Base-by-base conservation (phyloP, 176 grass and related monocot genomes). In the Microstegium vimineum region DNA sequence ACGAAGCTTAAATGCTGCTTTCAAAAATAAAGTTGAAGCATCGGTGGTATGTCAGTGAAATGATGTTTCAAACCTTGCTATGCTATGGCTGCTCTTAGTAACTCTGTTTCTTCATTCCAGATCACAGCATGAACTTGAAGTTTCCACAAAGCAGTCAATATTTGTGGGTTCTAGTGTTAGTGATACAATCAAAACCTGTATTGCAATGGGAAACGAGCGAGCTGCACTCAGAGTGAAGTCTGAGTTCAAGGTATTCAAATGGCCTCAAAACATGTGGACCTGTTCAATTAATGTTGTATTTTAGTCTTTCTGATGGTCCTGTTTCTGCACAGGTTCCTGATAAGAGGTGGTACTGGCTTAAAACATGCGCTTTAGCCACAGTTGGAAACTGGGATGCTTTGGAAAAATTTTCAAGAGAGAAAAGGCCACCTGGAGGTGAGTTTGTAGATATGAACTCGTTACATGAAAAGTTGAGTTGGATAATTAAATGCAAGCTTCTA, bases 281-380 rank as follows among this genome's bases (percentile, higher is more conserved):
- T 83, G 27, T 32, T 73, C 49, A 30, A 52, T 89, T 51, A 77
- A 36, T 66, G 17, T 67, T 82, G 20, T 33, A 28, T 74, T 73
- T 18, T 78, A 11, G 22, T 62, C 26, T 79, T 68, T 82, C 63
- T 86, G 33, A 73, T 45, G 18, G 32, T 30, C 23, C n/a, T 84
- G 52, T 41, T 57, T 73, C 68, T 82, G 67, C 80, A 30, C 51
- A 99, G 96, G 91, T 99, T 88, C 94, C 96, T 87, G 96, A 99
- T 86, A 99, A 99, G 81, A 93, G 96, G 76, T 99, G 93, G 96
- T 99, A 99, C 83, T 95, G 91, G 96, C 87, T 99, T 52, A 99
- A 99, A 88, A 84, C 96, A 31, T 99, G 92, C 85, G 96, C 96
- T 83, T 83, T 99, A 45, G 91, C 96, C 81, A 99, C 96, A 22